Conservation (phyloP, 805 yeast genomes). For the Helenozyma baotianmanensis region DNA sequence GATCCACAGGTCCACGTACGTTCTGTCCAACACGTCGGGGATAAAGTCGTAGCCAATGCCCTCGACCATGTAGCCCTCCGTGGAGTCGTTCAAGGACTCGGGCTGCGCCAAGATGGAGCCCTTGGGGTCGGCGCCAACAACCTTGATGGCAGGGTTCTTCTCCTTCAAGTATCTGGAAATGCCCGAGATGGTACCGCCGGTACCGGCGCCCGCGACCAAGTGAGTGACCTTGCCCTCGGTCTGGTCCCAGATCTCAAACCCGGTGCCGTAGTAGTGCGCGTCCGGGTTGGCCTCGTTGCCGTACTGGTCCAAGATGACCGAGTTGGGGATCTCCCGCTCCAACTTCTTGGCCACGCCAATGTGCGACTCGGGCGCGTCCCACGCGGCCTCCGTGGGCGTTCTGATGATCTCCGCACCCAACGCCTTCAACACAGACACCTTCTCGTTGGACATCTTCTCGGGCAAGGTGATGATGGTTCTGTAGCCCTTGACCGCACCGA, state of each 20-base stretch:
- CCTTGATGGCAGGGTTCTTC: conserved; percentile 54
- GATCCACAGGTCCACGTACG: conserved; percentile 70
- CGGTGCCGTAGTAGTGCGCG: conserved; percentile 83
- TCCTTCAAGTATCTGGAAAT: conserved; percentile 75
- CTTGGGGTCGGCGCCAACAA: conserved; percentile 80
- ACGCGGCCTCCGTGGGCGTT: conserved; percentile 90
- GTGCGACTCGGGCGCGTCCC: conserved; percentile 89
- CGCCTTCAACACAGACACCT: conserved; percentile 82
- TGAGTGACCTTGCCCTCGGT: conserved; percentile 66
- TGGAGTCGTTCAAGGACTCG: conserved; percentile 57
- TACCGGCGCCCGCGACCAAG: conserved; percentile 88
- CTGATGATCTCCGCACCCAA: conserved; percentile 87
- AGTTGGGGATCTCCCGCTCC: conserved; percentile 79
- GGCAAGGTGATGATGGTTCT: conserved; percentile 84
- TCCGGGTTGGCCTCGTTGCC: conserved; percentile 72
- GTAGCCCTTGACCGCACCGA: conserved; percentile 85
- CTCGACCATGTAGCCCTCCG: conserved; percentile 70
- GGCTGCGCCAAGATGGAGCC: conserved; percentile 85
- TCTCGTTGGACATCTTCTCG: conserved; percentile 89
- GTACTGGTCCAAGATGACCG: conserved; percentile 82
- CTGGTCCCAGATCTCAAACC: conserved; percentile 81
- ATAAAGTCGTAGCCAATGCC: conserved; percentile 89
- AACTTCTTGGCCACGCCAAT: conserved; percentile 81
- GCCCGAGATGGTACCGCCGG: conserved; percentile 97
- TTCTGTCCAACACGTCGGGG: conserved; percentile 73